Evolutionary conservation across 345 rosid species (phyloP), one percentile per base, ranked within the genome.

Genomic region (Trapa bicornis): DNA sequence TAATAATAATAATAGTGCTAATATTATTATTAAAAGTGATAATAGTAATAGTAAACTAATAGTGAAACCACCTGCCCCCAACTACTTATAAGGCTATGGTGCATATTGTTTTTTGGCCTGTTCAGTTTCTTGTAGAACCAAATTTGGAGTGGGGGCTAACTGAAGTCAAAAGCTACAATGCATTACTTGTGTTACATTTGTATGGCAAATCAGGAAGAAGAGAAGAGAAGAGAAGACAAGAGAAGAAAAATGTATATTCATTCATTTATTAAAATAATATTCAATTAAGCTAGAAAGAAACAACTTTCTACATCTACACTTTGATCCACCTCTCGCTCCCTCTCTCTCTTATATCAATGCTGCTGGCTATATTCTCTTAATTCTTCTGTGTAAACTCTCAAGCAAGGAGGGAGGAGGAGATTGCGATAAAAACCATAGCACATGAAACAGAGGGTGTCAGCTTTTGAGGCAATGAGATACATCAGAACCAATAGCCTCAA

Each of bases 401-500:
- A 17, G 16, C 61, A 67, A 50, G 41, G 47, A 50, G 32, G 37
- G 68, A 71, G 32, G 36, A 53, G 29, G 36, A 53, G 54, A 14
- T 12, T n/a, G 29, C 29, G 29, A 22, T 22, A 22, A 38, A 22
- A 13, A 13, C 2, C 58, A 38, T 16, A 5, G 22, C 29, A n/a
- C 58, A 61, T 71, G 54, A 54, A 41, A 66, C 65, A 66, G 41
- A 45, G 43, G 61, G 63, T 22, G 41, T 43, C 65, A 7, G 45
- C 65, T 36, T 32, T 33, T 22, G 68, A 1, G 52, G 17, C 68
- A 68, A 94, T 94, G 97, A 94, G 88, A 73, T 87, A 91, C 73
- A 82, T 87, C 68, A 71, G 91, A 73, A 85, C 84, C 72, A 86
- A 83, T 72, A 91, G 96, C 87, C 78, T 89, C 79, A 87, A 87